Base-by-base conservation (phyloP, 169 alveolate genomes). In the Ichthyophthirius multifiliis region DNA sequence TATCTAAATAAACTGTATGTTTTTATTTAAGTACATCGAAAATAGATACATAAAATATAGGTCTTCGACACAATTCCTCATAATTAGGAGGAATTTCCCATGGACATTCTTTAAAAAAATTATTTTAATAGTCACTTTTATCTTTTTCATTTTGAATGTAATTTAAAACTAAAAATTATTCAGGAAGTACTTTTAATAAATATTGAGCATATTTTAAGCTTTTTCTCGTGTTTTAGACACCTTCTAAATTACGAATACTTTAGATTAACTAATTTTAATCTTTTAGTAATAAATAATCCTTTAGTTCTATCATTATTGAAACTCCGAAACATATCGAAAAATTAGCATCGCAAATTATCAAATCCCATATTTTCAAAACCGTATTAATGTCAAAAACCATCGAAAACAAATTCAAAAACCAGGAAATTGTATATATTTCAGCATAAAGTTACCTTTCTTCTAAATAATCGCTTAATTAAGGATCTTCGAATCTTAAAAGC, bases 331-430 rank as follows among this genome's bases (percentile, higher is more conserved):
- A 67, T 34, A 67, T 16, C 7, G 77, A 18, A 39, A 67, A 67
- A 39, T 67, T 37, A 7, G 35, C n/a, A 39, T 67, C 62, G 23
- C 77, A 67, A 5, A 67, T 16, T 1, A 39, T 39, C 12, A 37
- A 67, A 23, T 67, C 77, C 77, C 77, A 67, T 34, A 67, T 67
- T 67, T 67, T 67, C 27, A 34, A 20, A 23, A 67, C 77, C 0
- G 46, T 37, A 4, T 39, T 10, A 39, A 67, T 41, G 5, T 67
- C 77, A 20, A 41, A 67, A 13, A 67, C 77, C 77, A 67, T 67
- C 1, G 77, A 31, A 39, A 67, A 67, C 45, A 67, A 16, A 39
- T 34, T 67, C 16, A 67, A 37, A 39, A 67, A 67, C 77, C 77
- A 67, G 1, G 63, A 37, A 1, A 67, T 67, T 7, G 77, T 39